Evolutionary conservation across 1,284 basidiomycete species (phyloP), one percentile per base, ranked within the genome.

Genomic region (Rhodotorula sp.): DNA sequence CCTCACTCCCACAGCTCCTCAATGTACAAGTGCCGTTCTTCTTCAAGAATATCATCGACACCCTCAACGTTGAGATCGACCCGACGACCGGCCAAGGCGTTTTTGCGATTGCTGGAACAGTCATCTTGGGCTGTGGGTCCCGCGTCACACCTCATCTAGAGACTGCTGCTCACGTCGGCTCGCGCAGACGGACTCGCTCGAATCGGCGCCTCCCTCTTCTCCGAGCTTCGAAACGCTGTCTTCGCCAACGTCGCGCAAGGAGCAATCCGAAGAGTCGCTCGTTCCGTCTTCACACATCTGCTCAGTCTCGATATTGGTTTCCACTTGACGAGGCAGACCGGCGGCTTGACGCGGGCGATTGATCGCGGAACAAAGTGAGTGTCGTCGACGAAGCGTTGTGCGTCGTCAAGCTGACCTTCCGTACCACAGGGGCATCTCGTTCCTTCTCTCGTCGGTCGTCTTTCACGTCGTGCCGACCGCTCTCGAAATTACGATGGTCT

Each of bases 21-120:
- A 99, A 98, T 79, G 95, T 99, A 1, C 95, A 98, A 84, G 94
- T 99, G 9, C 95, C 96, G 0, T 87, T 94, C 75, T 85, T 98
- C 74, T 99, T 99, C 86, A 99, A 98, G 80, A 80, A 85, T 51
- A 88, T 99, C 59, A 88, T 99, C 67, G 95, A 99, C 79, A 80
- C 88, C 2, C 83, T 99, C 72, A 97, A 96, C 77, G 83, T 98
- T 31, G 88, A 91, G 59, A 84, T 96, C 64, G 84, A 89, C 15
- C 83, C 85, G 0, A 87, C 89, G 8, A 92, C 94, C 0, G 59
- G 68, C 20, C 66, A 73, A 51, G 76, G 76, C 30, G 91, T 92
- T 6, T 97, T 93, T 91, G 85, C 94, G 8, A 83, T 99, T 20
- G 93, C 89, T 0, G 96, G 95, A 16, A 88, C 91, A 1, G 84